phyloP scores from a whole-genome alignment of 306 rosid genomes.

The Malus fusca region DNA sequence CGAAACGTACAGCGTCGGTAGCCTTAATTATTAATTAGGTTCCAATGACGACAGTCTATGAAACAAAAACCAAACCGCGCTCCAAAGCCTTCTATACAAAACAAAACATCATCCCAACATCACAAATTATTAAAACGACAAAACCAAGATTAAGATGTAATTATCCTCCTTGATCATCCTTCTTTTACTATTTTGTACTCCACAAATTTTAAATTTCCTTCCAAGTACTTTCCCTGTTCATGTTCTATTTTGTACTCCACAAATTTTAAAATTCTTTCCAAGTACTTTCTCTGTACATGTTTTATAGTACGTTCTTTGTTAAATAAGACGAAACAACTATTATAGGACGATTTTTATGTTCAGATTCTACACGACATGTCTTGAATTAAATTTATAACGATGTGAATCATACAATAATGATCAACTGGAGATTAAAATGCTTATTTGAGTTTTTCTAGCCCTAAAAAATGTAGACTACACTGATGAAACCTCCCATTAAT shows the following conservation, averaged over 20 bases:
- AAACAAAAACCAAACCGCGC: background rate
- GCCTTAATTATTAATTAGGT: background rate
- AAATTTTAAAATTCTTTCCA: background rate
- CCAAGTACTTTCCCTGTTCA: background rate
- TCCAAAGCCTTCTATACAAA: background rate
- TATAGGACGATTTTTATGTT: no score
- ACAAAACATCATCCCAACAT: background rate
- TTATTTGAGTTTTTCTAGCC: rapidly evolving
- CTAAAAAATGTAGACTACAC: no score
- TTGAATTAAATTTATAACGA: rapidly evolving
- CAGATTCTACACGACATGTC: rapidly evolving
- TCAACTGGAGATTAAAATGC: no score
- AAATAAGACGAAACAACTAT: no score
- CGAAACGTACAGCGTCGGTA: slow-evolving; percentile 44
- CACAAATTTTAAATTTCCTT: background rate
- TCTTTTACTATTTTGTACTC: background rate
- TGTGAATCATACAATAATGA: no score
- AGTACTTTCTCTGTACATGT: background rate
- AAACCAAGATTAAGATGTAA: background rate
- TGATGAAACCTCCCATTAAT: no score
- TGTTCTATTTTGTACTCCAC: background rate
- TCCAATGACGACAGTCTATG: background rate
- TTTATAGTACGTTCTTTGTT: background rate
- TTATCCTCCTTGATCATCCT: background rate
- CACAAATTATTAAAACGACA: background rate